Evolutionary conservation across 2,329 filamentous ascomycete species (phyloP).

Genomic region (Nothomitra cinnamomea): DNA sequence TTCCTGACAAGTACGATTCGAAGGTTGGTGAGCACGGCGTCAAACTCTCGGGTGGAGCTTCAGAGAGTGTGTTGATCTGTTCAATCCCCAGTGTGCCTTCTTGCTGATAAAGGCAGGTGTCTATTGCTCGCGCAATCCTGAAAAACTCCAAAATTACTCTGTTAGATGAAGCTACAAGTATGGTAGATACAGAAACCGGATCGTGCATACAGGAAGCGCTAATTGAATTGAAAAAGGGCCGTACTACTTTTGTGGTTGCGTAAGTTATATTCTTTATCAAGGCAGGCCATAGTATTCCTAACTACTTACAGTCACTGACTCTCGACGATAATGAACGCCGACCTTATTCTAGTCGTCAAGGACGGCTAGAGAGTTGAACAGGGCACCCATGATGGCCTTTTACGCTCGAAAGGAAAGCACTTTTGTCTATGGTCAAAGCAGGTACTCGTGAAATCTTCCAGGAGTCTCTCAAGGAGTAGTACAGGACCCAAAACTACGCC

Average conservation of each 20-base stretch:
- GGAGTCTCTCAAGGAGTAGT: slow-evolving; percentile 5
- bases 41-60: slow-evolving; percentile 33
- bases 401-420: slow-evolving; percentile 35
- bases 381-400: slow-evolving; percentile 3
- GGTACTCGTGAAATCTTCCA: not conserved
- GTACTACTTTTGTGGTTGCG: slow-evolving; percentile 35
- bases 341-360: slow-evolving; percentile 21
- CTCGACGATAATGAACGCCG: slow-evolving; percentile 21
- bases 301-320: slow-evolving; percentile 29
- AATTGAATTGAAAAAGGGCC: slow-evolving; percentile 26
- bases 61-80: slow-evolving; percentile 25
- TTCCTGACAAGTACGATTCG: slow-evolving; percentile 34
- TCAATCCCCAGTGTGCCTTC: slow-evolving; percentile 1
- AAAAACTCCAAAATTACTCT: slow-evolving; percentile 27
- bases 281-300: slow-evolving; percentile 18
- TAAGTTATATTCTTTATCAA: slow-evolving; percentile 9
- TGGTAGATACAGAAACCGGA: slow-evolving; percentile 30
- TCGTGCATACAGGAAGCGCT: slow-evolving; percentile 29
- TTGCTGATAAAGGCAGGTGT: not conserved
- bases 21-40: slow-evolving; percentile 32
- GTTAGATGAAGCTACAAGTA: slow-evolving; percentile 36
- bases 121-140: slow-evolving; percentile 21
- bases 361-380: slow-evolving; percentile 18
- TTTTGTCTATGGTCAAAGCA: slow-evolving; percentile 49
- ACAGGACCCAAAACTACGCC: slow-evolving; percentile 14